Percentiles rank a stretch among this genome's conserved stretches.
Conservation (phyloP, 805 yeast species). For the Clavispora fructus region DNA sequence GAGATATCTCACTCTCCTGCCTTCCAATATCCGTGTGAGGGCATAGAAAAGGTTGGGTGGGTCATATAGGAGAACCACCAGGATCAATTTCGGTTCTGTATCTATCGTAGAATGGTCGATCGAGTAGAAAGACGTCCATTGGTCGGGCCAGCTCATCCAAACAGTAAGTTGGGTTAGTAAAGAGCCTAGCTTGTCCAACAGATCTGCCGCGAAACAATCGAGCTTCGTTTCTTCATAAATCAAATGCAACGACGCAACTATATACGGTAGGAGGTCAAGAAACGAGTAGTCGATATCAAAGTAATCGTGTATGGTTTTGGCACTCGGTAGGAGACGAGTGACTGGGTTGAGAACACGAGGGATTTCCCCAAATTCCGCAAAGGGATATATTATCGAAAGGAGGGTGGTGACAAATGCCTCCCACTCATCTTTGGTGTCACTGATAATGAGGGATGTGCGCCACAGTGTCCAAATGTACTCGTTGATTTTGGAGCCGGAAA, state of each 20-base stretch:
- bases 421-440: constrained; percentile 50
- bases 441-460: constrained; percentile 49
- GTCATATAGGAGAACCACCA: constrained; percentile 40
- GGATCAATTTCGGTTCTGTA: constrained; percentile 33
- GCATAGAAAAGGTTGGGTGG: constrained; percentile 63
- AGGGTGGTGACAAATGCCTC: constrained; percentile 49
- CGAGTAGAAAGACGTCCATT: constrained; percentile 58
- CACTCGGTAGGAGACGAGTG: constrained; percentile 27
- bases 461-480: constrained; percentile 60
- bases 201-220: constrained; percentile 39
- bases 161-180: constrained; percentile 56
- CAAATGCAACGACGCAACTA: constrained; percentile 66
- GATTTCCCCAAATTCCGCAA: constrained; percentile 24
- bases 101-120: constrained; percentile 31
- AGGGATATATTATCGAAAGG: constrained; percentile 47
- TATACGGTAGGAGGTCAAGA: constrained; percentile 54
- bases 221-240: constrained; percentile 70
- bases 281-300: constrained; percentile 35
- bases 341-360: constrained; percentile 19
- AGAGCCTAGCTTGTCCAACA: constrained; percentile 40
- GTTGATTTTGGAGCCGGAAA: constrained; percentile 54
- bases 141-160: constrained; percentile 71
- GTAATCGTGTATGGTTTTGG: constrained; percentile 22
- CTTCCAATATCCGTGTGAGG: constrained; percentile 44
- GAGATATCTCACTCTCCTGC: constrained; percentile 47